Conservation (phyloP, 148 eudicot species). For the Chenopodium suecicum region DNA sequence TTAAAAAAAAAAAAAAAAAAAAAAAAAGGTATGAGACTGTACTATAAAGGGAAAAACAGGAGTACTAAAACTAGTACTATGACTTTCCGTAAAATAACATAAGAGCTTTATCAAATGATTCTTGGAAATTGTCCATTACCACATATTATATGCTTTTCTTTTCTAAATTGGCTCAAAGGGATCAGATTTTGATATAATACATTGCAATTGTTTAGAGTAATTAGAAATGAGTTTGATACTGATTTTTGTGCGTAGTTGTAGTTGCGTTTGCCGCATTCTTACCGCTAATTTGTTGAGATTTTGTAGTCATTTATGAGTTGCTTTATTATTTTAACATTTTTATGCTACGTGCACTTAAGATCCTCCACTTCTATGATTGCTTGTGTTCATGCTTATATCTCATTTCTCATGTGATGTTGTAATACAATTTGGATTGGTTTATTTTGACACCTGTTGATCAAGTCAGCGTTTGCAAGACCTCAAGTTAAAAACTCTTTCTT, state of each 20-base stretch:
- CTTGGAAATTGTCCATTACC: conserved; percentile 13
- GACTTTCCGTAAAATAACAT: neutral
- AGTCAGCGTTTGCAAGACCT: neutral
- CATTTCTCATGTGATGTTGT: neutral
- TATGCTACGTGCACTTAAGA: neutral
- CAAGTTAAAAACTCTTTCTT: neutral
- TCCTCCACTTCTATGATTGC: neutral
- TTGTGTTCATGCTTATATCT: neutral
- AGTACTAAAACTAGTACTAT: neutral
- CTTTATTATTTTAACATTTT: neutral
- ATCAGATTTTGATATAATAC: neutral
- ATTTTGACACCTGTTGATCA: neutral
- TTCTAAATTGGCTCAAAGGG: neutral
- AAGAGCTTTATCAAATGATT: neutral
- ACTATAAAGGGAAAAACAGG: no score
- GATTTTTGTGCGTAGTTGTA: neutral
- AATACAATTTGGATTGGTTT: neutral
- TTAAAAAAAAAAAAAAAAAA: no score
- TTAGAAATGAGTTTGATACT: conserved; percentile 12
- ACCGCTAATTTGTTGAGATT: neutral
- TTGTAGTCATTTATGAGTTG: neutral
- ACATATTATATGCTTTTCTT: neutral
- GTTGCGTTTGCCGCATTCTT: conserved; percentile 4
- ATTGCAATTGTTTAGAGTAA: conserved; percentile 8
- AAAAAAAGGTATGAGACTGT: no score